Evolutionary conservation across 306 rosid species (phyloP).

Genomic region (Gynostemma pentaphyllum): DNA sequence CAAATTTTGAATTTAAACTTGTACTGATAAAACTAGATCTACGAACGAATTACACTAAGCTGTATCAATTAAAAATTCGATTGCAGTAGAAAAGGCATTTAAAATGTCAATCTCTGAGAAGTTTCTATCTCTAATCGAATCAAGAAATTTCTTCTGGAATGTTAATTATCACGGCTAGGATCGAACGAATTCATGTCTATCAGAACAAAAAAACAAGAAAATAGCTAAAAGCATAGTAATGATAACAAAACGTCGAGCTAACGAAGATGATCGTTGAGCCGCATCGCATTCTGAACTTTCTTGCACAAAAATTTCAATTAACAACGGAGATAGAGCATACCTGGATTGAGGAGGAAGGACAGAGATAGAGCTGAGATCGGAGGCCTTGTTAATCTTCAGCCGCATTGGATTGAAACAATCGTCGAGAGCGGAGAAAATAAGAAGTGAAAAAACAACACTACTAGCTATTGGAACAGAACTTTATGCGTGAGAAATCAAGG

Average conservation of each 20-base stretch:
- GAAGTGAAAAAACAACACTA: not conserved
- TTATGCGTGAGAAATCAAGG: not conserved
- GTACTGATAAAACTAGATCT: not conserved
- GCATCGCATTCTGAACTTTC: not conserved
- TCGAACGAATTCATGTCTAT: not conserved
- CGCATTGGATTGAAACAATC: constrained; percentile 20
- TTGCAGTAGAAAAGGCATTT: not conserved
- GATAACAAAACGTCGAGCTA: not conserved
- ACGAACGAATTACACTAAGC: not conserved
- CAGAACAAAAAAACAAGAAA: not conserved
- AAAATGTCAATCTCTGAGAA: not conserved
- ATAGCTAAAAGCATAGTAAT: not conserved
- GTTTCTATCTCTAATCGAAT: not conserved
- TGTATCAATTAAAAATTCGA: not conserved
- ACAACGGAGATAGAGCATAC: constrained; percentile 7
- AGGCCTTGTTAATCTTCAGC: constrained; percentile 83
- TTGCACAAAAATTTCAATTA: not conserved
- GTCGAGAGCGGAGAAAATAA: not conserved
- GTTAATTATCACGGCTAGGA: not conserved
- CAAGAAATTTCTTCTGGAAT: not conserved
- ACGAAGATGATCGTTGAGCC: not conserved
- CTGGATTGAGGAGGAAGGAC: constrained; percentile 74
- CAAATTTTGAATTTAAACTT: not conserved
- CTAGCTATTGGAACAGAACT: not conserved
- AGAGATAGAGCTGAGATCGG: constrained; percentile 80